These are phyloP conservation scores for Colletotrichum sidae DNA, from an alignment of 2,329 filamentous ascomycete species.

Conservation along the genomic window DNA sequence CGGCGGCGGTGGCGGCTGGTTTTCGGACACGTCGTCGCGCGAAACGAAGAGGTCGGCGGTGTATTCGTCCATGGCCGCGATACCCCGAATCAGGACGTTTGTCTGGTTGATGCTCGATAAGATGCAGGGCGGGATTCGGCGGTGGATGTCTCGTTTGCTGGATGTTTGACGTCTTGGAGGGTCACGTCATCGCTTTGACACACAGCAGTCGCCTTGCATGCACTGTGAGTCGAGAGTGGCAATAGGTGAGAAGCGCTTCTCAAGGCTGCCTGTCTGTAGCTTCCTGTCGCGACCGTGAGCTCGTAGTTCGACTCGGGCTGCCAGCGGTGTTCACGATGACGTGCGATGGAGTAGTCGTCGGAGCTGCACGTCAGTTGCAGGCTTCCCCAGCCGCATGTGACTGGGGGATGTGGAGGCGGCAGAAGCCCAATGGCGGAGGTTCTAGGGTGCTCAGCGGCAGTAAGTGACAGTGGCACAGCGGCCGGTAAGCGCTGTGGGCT, in stretches of 20 bases:
- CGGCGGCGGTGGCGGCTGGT: slow-evolving; percentile 32
- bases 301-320: too few species aligned
- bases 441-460: background rate
- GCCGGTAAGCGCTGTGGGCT: too few species aligned
- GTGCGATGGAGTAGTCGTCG: too few species aligned
- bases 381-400: slow-evolving; percentile 33
- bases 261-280: background rate
- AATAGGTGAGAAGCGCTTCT: background rate
- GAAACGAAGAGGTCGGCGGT: slow-evolving; percentile 39
- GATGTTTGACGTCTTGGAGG: slow-evolving; percentile 15
- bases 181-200: slow-evolving; percentile 35
- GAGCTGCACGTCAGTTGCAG: slow-evolving; percentile 16
- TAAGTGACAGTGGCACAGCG: too few species aligned
- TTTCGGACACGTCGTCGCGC: slow-evolving; percentile 33
- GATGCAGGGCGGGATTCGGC: slow-evolving; percentile 16
- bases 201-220: slow-evolving; percentile 13
- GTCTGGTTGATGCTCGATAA: slow-evolving; percentile 13
- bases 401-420: slow-evolving; percentile 18
- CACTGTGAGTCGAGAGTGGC: background rate
- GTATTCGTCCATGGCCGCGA: slow-evolving; percentile 36
- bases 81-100: background rate
- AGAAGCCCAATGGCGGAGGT: slow-evolving; percentile 1
- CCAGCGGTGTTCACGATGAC: too few species aligned
- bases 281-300: too few species aligned
- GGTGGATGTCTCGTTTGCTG: slow-evolving; percentile 26